Conservation (phyloP, 495 filamentous ascomycete species). For the Xylaria scruposa region DNA sequence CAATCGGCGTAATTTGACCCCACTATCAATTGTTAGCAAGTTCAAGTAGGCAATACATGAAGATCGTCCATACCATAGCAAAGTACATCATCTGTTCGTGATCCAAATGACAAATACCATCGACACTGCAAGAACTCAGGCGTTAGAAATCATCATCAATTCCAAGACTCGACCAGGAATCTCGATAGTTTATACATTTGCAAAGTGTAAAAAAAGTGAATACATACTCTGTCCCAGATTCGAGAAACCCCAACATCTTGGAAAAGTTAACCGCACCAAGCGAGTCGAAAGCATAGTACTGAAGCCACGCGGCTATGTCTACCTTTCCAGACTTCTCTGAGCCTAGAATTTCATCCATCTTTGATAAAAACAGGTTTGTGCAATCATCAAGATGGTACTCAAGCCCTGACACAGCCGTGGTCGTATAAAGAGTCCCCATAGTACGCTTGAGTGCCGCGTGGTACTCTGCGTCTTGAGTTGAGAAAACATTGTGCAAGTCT, state of each 20-base stretch:
- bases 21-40: conserved; percentile 11
- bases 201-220: neutral
- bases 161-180: neutral
- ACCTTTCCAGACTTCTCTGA: conserved; percentile 26
- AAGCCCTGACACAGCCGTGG: conserved; percentile 41
- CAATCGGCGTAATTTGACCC: conserved; percentile 12
- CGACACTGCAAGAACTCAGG: conserved; percentile 36
- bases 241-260: conserved; percentile 60
- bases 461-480: neutral
- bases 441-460: conserved; percentile 9
- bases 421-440: conserved; percentile 28
- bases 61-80: conserved; percentile 15
- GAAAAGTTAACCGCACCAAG: conserved; percentile 63
- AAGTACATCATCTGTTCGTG: conserved; percentile 28
- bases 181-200: neutral
- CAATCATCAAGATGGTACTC: conserved; percentile 62
- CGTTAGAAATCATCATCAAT: neutral
- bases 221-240: conserved; percentile 50
- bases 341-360: conserved; percentile 50
- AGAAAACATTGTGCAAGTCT: neutral
- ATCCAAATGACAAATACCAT: conserved; percentile 33
- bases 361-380: conserved; percentile 51
- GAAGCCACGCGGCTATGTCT: conserved; percentile 61
- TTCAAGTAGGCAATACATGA: neutral
- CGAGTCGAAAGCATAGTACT: conserved; percentile 66